Base-by-base conservation (phyloP, 2,329 filamentous ascomycete species). In the Rachicladosporium sp. region DNA sequence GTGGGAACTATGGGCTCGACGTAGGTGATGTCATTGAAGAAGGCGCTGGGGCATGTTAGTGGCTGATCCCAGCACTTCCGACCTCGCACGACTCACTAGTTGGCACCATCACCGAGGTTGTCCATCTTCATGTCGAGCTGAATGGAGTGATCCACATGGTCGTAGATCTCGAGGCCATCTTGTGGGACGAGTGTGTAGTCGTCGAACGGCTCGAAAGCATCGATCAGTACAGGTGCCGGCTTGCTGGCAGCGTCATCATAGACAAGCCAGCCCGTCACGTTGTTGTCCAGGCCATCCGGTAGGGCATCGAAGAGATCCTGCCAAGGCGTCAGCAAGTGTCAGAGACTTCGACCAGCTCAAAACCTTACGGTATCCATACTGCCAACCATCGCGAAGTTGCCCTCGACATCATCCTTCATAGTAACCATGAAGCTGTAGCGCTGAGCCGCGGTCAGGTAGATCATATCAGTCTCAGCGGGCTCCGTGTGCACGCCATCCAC, bases 1-100 rank as follows among this genome's bases (percentile, higher is more conserved):
- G 80, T 78, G 0, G 86, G 87, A 0, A 93, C 85, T 56, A 84
- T 83, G 36, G 82, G 84, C 0, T 63, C 41, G 3, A 73, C 71
- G 57, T 88, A 93, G 23, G 82, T 85, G 46, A 85, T 74, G 58
- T 83, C 78, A 66, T 89, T 88, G 60, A 70, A 68, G 53, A 67
- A 68, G 12, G 67, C 67, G 43, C 60, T 64, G 23, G 29, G 31
- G 13, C 9, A 36, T 51, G 29, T 42, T 34, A 43, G 40, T 32
- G 15, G 10, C 8, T n/a, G 35, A 6, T 34, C 19, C 19, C 5
- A 11, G 34, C 21, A 6, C 21, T 15, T 36, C 34, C 7, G 31
- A 35, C 21, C 12, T n/a, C 15, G 36, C 34, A 27, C 8, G 9
- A 54, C 67, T 56, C 57, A 76, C 73, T 84, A 84, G 59, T 67